Base-by-base conservation (phyloP, 352 stramenopile genomes). In the Saprolegnia diclina region DNA sequence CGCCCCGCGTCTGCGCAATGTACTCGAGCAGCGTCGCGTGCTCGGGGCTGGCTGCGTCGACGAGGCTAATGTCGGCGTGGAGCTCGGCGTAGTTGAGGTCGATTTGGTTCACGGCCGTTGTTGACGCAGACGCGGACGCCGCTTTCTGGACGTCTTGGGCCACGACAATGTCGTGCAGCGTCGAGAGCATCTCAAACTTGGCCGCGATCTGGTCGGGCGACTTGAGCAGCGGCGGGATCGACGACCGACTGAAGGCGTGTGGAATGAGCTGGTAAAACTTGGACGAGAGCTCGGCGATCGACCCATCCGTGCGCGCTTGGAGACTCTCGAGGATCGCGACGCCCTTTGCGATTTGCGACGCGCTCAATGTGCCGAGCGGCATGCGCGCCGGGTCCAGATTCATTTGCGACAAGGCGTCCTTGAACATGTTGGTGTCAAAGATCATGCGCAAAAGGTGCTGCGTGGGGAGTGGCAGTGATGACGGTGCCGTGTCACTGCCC, bases 351-450 rank as follows among this genome's bases (percentile, higher is more conserved):
- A 79, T 71, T 54, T 79, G 74, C 11, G 54, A 61, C 21, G 56
- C 38, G 64, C 52, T 72, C n/a, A 78, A 56, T 22, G 71, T 64
- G 42, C 74, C 74, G 29, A 78, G 72, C 32, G 74, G 74, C 67
- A 78, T 74, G 55, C 72, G 71, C 50, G 74, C 68, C 35, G 74
- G 61, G 61, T 78, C 74, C 9, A 78, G 56, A 24, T 74, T 54
- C 64, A 77, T 74, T 24, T 18, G 29, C 19, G 56, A 21, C 67
- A 77, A 69, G 1, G 35, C 52, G 13, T 59, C 54, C 45, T 73
- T 73, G 69, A 78, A 78, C 74, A 78, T 78, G 63, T 77, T 69
- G 37, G 70, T 65, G 72, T 72, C 72, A 62, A 78, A 78, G 38
- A 78, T 71, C n/a, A 78, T 71, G 62, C 72, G 59, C 2, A 78